Percentiles rank a stretch among this genome's conserved stretches.
Conservation (phyloP, 2,329 filamentous ascomycete genomes). For the Fusarium sambucinum region DNA sequence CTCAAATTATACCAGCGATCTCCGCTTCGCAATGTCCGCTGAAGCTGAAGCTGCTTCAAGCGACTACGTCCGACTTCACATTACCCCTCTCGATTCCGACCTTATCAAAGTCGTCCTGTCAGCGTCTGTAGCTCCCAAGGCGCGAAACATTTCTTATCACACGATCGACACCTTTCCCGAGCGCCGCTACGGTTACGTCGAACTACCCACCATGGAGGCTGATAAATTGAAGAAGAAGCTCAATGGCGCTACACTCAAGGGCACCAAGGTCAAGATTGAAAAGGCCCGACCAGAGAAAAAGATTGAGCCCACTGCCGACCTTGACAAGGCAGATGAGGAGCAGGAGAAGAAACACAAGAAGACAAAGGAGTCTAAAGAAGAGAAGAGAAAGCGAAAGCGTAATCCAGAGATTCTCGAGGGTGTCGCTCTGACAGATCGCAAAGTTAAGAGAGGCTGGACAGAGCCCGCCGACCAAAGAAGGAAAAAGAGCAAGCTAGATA, state of each 20-base stretch:
- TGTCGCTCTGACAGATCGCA: conserved; percentile 78
- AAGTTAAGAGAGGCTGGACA: conserved; percentile 91
- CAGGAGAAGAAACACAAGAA: conserved; percentile 52
- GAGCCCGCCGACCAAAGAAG: conserved; percentile 68
- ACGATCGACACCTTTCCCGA: conserved; percentile 88
- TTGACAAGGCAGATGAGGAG: conserved; percentile 49
- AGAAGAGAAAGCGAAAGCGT: conserved; percentile 64
- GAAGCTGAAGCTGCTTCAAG: conserved; percentile 36
- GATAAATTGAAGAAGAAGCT: conserved; percentile 93
- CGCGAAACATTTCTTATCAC: conserved; percentile 90
- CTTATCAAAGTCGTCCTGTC: conserved; percentile 80
- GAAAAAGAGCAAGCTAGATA: conserved; percentile 62
- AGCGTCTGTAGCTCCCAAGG: conserved; percentile 71
- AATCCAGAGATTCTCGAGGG: conserved; percentile 69
- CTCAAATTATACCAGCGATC: conserved; percentile 12
- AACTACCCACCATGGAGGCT: conserved; percentile 83
- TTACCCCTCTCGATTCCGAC: conserved; percentile 83
- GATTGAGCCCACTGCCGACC: conserved; percentile 51
- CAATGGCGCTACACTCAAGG: conserved; percentile 86
- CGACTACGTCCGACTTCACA: conserved; percentile 72
- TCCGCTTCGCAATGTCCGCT: conserved; percentile 44
- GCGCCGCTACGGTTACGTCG: conserved; percentile 88
- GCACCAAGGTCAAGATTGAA: conserved; percentile 86
- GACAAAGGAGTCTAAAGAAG: conserved; percentile 54
- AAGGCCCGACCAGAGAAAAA: conserved; percentile 73